A percentile compares a stretch with the other conserved stretches of the same genome.
These are phyloP conservation scores for Sporopachydermia cereana DNA, from an alignment of 1,139 yeast species.

Conservation along the genomic window DNA sequence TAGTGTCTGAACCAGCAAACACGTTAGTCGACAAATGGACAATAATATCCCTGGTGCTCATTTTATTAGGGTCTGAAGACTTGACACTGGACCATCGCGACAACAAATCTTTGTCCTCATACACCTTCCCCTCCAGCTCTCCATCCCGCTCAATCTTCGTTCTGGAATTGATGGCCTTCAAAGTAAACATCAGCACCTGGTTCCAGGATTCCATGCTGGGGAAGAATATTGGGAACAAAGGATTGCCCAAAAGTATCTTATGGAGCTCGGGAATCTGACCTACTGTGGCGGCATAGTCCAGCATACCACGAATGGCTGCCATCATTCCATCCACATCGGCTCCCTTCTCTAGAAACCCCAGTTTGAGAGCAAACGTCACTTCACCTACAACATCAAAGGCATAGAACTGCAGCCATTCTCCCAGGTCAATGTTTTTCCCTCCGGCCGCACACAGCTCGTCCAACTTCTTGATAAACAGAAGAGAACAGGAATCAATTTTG, in stretches of 20 bases:
- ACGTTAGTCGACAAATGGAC: slow-evolving; percentile 13
- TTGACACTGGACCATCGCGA: slow-evolving; percentile 14
- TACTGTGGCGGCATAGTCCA: slow-evolving; percentile 10
- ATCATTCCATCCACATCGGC: slow-evolving; percentile 12
- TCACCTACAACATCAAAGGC: slow-evolving; percentile 14
- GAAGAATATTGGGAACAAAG: slow-evolving; percentile 11
- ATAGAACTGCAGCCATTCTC: slow-evolving; percentile 12
- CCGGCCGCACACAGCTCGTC: slow-evolving; percentile 6
- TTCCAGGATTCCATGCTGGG: slow-evolving; percentile 14
- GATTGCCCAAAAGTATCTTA: slow-evolving; percentile 11
- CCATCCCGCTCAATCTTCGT: slow-evolving; percentile 12
- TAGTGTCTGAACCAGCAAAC: slow-evolving; percentile 13
- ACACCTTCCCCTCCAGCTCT: slow-evolving; percentile 10
- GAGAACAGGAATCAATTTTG: slow-evolving; percentile 12
- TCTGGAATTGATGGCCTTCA: slow-evolving; percentile 11
- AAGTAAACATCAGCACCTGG: slow-evolving; percentile 11
- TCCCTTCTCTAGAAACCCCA: slow-evolving; percentile 12
- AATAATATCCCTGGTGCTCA: slow-evolving; percentile 10
- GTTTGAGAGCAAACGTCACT: slow-evolving; percentile 11
- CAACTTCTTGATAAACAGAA: slow-evolving; percentile 9
- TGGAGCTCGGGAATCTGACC: slow-evolving; percentile 13
- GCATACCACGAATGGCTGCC: slow-evolving; percentile 11
- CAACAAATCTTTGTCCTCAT: slow-evolving; percentile 12
- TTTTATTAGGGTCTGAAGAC: slow-evolving; percentile 10
- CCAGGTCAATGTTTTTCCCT: slow-evolving; percentile 9